phyloP scores from a whole-genome alignment of 1,284 basidiomycete genomes.

The Malassezia cuniculi region DNA sequence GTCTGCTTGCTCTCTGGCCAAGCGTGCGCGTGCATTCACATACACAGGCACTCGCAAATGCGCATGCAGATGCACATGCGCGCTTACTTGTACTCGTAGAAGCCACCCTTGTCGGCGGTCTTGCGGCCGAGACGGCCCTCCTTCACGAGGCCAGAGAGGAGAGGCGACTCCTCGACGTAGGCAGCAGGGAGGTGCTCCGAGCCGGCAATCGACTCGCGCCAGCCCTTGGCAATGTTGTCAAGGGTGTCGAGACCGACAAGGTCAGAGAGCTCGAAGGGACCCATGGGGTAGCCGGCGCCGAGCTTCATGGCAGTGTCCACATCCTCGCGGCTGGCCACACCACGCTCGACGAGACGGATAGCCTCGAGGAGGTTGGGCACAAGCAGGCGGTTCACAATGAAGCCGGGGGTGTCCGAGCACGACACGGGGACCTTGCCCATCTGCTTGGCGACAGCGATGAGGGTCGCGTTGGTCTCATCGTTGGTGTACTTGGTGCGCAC shows the following conservation, averaged over 20 bases:
- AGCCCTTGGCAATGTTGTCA: slow-evolving; percentile 50
- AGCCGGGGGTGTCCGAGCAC: slow-evolving; percentile 49
- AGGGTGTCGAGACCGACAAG: slow-evolving; percentile 50
- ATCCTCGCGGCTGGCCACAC: slow-evolving; percentile 52
- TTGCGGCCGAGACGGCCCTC: slow-evolving; percentile 52
- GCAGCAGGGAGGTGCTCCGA: slow-evolving; percentile 47
- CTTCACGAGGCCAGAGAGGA: slow-evolving; percentile 50
- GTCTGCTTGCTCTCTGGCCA: not conserved
- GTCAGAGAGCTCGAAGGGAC: slow-evolving; percentile 53
- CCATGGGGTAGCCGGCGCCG: slow-evolving; percentile 50
- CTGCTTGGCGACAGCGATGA: slow-evolving; percentile 48
- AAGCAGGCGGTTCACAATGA: slow-evolving; percentile 51
- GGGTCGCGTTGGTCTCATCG: slow-evolving; percentile 48
- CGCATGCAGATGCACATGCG: too few species aligned
- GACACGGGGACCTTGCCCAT: slow-evolving; percentile 52
- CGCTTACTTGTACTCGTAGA: slow-evolving; percentile 44
- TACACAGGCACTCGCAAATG: too few species aligned
- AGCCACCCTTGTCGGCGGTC: slow-evolving; percentile 48
- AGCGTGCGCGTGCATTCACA: not conserved
- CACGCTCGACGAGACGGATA: slow-evolving; percentile 52
- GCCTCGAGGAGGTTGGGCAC: slow-evolving; percentile 53
- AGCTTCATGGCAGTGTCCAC: slow-evolving; percentile 55
- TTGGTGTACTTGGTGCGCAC: slow-evolving; percentile 49
- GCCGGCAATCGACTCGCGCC: slow-evolving; percentile 49
- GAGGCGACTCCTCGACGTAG: slow-evolving; percentile 47